These are phyloP conservation scores for Ophiobolus disseminans DNA, from an alignment of 2,329 filamentous ascomycete species.

Conservation along the genomic window DNA sequence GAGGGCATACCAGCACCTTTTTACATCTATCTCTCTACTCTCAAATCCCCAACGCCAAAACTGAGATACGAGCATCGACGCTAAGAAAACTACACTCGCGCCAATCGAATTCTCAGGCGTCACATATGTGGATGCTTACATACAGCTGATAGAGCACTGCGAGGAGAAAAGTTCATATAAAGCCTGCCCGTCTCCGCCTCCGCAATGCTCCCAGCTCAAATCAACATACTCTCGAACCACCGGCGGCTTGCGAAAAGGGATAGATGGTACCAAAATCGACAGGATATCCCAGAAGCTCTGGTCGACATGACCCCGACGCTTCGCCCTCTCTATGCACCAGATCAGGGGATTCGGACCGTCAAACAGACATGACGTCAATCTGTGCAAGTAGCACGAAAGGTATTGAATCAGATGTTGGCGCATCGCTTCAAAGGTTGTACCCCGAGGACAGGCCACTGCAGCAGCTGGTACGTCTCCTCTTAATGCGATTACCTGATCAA, in stretches of 20 bases:
- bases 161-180: too few relatives aligned
- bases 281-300: conserved; percentile 13
- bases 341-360: not conserved
- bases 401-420: conserved; percentile 16
- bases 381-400: conserved; percentile 13
- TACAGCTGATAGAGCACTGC: too few relatives aligned
- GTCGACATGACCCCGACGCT: not conserved
- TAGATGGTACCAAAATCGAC: conserved; percentile 7
- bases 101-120: too few relatives aligned
- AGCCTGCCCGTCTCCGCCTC: too few relatives aligned
- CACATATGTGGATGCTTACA: too few relatives aligned
- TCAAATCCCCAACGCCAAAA: too few relatives aligned
- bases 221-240: conserved; percentile 11
- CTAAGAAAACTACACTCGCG: too few relatives aligned
- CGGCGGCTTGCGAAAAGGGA: conserved; percentile 8
- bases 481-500: conserved; percentile 18
- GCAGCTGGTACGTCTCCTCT: conserved; percentile 5
- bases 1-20: too few relatives aligned
- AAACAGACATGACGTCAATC: conserved; percentile 5
- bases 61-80: too few relatives aligned
- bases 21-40: too few relatives aligned
- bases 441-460: conserved; percentile 3
- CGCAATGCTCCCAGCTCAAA: conserved; percentile 7
- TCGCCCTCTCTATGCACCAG: not conserved
- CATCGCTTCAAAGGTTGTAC: conserved; percentile 11